A percentile compares a stretch with the other conserved stretches of the same genome.
Evolutionary conservation across 2,329 filamentous ascomycete species (phyloP).

Genomic region (Passalora sequoiae): DNA sequence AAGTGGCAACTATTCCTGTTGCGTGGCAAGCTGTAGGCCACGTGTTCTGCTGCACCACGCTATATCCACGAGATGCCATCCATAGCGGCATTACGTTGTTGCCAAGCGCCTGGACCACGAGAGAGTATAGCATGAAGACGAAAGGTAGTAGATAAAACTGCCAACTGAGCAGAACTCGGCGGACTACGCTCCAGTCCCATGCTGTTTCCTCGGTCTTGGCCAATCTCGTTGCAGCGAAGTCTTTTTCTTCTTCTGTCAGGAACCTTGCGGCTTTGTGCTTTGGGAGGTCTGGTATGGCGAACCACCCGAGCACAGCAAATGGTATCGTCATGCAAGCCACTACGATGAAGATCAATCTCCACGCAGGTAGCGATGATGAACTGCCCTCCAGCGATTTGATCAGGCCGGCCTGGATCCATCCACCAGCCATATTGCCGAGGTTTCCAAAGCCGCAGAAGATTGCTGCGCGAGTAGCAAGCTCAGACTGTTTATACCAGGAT

Average conservation of each 20-base stretch:
- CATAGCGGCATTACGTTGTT: constrained; percentile 46
- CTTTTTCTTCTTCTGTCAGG: constrained; percentile 34
- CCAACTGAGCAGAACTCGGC: constrained; percentile 40
- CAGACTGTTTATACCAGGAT: constrained; percentile 43
- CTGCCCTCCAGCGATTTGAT: constrained; percentile 36
- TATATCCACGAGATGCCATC: constrained; percentile 44
- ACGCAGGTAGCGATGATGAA: constrained; percentile 35
- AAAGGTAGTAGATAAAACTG: constrained; percentile 44
- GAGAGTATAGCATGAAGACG: constrained; percentile 46
- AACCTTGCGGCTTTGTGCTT: constrained; percentile 41
- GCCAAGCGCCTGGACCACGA: constrained; percentile 40
- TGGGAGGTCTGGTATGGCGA: constrained; percentile 44
- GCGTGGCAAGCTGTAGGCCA: constrained; percentile 43
- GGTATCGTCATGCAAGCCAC: constrained; percentile 42
- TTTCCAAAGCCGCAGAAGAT: constrained; percentile 43
- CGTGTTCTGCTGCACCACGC: constrained; percentile 42
- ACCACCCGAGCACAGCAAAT: constrained; percentile 41
- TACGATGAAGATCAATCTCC: constrained; percentile 44
- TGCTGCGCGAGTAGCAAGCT: constrained; percentile 40
- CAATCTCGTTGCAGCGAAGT: constrained; percentile 37
- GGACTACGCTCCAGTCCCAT: constrained; percentile 30
- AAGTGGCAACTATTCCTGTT: constrained; percentile 40
- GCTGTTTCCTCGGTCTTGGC: constrained; percentile 28
- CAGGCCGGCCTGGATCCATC: constrained; percentile 44
- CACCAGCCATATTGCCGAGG: constrained; percentile 42